These are phyloP conservation scores for Colletotrichum tanaceti DNA, from an alignment of 2,329 filamentous ascomycete species.

Conservation along the genomic window DNA sequence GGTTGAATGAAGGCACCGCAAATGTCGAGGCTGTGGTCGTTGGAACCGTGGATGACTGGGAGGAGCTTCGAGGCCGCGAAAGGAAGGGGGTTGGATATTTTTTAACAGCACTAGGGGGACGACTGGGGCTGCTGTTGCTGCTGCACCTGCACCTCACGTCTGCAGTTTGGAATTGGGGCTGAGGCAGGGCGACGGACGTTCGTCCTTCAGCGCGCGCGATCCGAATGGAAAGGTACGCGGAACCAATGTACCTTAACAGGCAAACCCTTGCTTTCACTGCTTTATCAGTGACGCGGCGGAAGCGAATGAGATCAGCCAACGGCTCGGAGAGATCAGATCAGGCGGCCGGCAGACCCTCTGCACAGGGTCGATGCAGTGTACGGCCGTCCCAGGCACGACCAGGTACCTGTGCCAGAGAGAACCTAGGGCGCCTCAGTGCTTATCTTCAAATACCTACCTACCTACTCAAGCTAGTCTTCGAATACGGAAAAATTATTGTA, in stretches of 20 bases:
- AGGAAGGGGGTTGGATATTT: slow-evolving; percentile 40
- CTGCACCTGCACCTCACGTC: slow-evolving; percentile 20
- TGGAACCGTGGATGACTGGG: slow-evolving; percentile 23
- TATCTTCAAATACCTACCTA: not conserved
- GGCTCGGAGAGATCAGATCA: slow-evolving; percentile 33
- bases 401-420: not conserved
- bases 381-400: not conserved
- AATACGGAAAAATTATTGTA: no score
- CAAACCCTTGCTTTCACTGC: slow-evolving; percentile 29
- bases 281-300: slow-evolving; percentile 38
- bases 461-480: no score
- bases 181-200: slow-evolving; percentile 26
- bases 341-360: slow-evolving; percentile 28
- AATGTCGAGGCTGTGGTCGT: slow-evolving; percentile 32
- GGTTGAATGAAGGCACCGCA: slow-evolving; percentile 23
- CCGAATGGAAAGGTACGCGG: slow-evolving; percentile 23
- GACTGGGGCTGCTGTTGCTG: slow-evolving; percentile 15
- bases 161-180: slow-evolving; percentile 34
- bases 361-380: not conserved
- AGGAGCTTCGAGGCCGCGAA: slow-evolving; percentile 33
- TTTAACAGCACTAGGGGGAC: slow-evolving; percentile 28
- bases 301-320: slow-evolving; percentile 29
- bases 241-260: slow-evolving; percentile 33
- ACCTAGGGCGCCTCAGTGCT: not conserved
- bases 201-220: not conserved